Percentiles rank a stretch among this genome's conserved stretches.
Conservation (phyloP, 1,139 yeast species). For the Scheffersomyces segobiensis region DNA sequence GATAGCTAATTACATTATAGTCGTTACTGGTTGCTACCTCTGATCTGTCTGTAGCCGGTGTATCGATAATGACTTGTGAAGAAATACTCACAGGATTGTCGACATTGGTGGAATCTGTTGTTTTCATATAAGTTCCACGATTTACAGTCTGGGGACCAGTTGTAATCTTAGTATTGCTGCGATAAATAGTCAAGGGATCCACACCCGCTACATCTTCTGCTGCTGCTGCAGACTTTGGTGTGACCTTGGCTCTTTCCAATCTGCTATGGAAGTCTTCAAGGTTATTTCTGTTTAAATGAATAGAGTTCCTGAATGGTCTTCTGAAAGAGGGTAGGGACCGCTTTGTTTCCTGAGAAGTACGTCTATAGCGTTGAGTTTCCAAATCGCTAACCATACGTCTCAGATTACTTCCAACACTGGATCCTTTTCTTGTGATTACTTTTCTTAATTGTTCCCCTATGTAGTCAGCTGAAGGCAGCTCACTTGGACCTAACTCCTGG, state of each 20-base stretch:
- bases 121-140: background rate
- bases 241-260: slow-evolving; percentile 18
- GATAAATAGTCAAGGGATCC: slow-evolving; percentile 5
- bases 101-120: background rate
- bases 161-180: background rate
- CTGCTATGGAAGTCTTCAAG: slow-evolving; percentile 12
- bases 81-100: background rate
- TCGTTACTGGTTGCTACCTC: background rate
- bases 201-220: slow-evolving; percentile 21
- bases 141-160: background rate
- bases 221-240: slow-evolving; percentile 13
- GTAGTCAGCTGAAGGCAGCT: slow-evolving; percentile 24
- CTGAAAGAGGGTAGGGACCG: background rate
- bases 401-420: background rate
- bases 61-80: background rate
- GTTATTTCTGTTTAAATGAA: background rate
- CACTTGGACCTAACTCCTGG: slow-evolving; percentile 4
- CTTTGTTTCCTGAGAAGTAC: background rate
- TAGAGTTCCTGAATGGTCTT: slow-evolving; percentile 1
- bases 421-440: slow-evolving; percentile 16
- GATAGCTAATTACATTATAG: background rate
- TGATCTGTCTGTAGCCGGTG: background rate
- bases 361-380: slow-evolving; percentile 7
- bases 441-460: slow-evolving; percentile 30
- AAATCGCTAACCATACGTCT: slow-evolving; percentile 6